Percentiles rank a stretch among this genome's conserved stretches.
These are phyloP conservation scores for Ustilago lituana DNA, from an alignment of 1,284 basidiomycete species.

Conservation along the genomic window DNA sequence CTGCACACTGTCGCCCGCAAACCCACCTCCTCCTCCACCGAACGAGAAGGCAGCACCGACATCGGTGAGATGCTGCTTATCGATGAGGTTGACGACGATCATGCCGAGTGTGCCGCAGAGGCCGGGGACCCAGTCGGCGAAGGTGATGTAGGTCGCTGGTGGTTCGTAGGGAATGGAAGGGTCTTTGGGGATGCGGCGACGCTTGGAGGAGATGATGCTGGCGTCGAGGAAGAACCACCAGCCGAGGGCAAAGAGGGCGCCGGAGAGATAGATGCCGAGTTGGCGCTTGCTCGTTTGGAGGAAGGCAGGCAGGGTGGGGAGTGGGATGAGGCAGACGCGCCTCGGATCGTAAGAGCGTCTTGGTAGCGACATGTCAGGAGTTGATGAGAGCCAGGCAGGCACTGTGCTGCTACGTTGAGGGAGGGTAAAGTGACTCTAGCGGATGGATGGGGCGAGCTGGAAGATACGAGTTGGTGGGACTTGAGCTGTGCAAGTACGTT, in stretches of 20 bases:
- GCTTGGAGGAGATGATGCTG: slow-evolving; percentile 77
- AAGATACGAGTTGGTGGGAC: too few species aligned
- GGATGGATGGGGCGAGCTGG: slow-evolving; percentile 5
- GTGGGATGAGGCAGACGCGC: slow-evolving; percentile 75
- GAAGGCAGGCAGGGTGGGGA: slow-evolving; percentile 68
- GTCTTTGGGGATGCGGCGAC: slow-evolving; percentile 74
- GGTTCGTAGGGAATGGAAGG: slow-evolving; percentile 76
- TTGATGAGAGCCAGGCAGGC: too few species aligned
- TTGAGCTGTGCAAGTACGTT: too few species aligned
- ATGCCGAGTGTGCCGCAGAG: slow-evolving; percentile 93
- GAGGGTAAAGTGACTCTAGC: too few species aligned
- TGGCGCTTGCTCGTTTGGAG: slow-evolving; percentile 75
- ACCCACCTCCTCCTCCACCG: slow-evolving; percentile 66
- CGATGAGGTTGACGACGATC: slow-evolving; percentile 90
- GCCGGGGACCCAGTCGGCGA: slow-evolving; percentile 94
- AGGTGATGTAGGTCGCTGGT: slow-evolving; percentile 84
- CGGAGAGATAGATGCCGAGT: slow-evolving; percentile 88
- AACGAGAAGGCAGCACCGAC: slow-evolving; percentile 67
- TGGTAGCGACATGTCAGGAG: slow-evolving; percentile 74
- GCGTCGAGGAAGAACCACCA: slow-evolving; percentile 98
- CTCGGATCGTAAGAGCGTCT: slow-evolving; percentile 85
- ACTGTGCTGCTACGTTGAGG: too few species aligned
- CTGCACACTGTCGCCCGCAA: slow-evolving; percentile 76
- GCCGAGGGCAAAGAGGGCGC: slow-evolving; percentile 88
- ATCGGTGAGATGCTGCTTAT: slow-evolving; percentile 84